phyloP scores from a whole-genome alignment of 768 basidiomycete genomes.

The Coprinellus aureogranulatus region DNA sequence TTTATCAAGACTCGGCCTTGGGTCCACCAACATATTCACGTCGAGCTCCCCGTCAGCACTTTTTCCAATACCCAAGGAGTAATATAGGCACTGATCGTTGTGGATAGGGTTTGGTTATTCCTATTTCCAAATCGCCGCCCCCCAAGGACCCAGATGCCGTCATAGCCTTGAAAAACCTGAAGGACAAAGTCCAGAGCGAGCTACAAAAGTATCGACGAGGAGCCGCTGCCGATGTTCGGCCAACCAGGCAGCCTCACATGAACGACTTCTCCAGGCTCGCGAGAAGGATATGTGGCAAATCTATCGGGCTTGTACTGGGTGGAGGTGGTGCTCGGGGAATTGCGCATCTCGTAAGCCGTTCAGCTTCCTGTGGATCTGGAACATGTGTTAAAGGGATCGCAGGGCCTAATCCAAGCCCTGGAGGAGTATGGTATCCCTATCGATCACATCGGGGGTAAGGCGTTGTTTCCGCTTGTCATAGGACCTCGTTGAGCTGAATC shows the following conservation, averaged over 20 bases:
- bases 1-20: constrained; percentile 79
- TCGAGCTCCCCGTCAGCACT: constrained; percentile 70
- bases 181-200: constrained; percentile 85
- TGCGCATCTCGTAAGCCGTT: constrained; percentile 35
- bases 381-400: constrained; percentile 1
- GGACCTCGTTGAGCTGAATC: not conserved
- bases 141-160: constrained; percentile 86
- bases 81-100: constrained; percentile 9
- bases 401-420: constrained; percentile 91
- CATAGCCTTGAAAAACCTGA: constrained; percentile 85
- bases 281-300: constrained; percentile 85
- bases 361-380: constrained; percentile 4
- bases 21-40: constrained; percentile 94
- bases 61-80: not conserved
- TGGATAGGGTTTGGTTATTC: constrained; percentile 66
- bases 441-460: constrained; percentile 81
- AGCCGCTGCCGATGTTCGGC: constrained; percentile 54
- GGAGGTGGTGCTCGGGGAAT: constrained; percentile 93
- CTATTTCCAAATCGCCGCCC: constrained; percentile 56
- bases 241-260: constrained; percentile 74
- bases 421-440: constrained; percentile 92
- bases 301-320: constrained; percentile 90
- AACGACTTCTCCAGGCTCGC: constrained; percentile 94
- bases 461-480: constrained; percentile 3
- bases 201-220: constrained; percentile 81